Evolutionary conservation across 192 early-diverging fungal genomes (phyloP).

Genomic region (Mortierella antarctica): DNA sequence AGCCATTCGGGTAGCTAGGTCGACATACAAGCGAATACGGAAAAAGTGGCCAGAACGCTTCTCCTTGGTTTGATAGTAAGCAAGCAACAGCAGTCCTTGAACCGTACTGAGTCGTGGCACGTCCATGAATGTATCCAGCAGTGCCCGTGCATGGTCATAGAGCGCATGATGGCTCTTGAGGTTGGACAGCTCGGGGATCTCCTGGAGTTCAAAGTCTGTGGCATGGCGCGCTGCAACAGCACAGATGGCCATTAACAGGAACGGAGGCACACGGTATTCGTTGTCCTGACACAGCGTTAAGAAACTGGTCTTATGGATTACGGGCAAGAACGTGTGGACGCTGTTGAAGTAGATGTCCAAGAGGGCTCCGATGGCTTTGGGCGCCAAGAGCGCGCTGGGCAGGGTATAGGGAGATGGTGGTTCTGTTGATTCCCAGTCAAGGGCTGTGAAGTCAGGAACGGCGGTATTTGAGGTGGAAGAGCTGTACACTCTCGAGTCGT

Average conservation of each 20-base stretch:
- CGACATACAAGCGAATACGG: conserved; percentile 63
- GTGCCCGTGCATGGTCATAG: conserved; percentile 36
- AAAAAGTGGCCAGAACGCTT: conserved; percentile 61
- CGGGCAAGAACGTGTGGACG: conserved; percentile 67
- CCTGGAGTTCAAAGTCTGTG: conserved; percentile 47
- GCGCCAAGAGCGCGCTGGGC: conserved; percentile 25
- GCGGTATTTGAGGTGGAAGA: conserved; percentile 7
- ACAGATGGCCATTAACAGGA: conserved; percentile 66
- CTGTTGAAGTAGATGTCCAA: conserved; percentile 65
- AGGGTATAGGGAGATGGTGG: conserved; percentile 39
- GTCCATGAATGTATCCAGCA: conserved; percentile 62
- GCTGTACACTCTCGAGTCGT: conserved; percentile 28
- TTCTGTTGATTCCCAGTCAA: conserved; percentile 37
- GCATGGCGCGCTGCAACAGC: conserved; percentile 59
- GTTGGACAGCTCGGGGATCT: conserved; percentile 41
- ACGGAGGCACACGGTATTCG: conserved; percentile 51
- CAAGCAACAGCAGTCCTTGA: conserved; percentile 61
- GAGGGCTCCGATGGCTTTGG: conserved; percentile 46
- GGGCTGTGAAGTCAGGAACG: conserved; percentile 20
- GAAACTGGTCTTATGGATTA: conserved; percentile 66
- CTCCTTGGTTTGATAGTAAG: conserved; percentile 63
- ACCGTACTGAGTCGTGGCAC: conserved; percentile 62
- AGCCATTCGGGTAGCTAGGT: conserved; percentile 72
- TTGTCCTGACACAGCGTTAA: conserved; percentile 51
- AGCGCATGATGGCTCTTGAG: conserved; percentile 44